These are phyloP conservation scores for Bipolaris oryzae DNA, from an alignment of 2,329 filamentous ascomycete genomes.

Conservation along the genomic window DNA sequence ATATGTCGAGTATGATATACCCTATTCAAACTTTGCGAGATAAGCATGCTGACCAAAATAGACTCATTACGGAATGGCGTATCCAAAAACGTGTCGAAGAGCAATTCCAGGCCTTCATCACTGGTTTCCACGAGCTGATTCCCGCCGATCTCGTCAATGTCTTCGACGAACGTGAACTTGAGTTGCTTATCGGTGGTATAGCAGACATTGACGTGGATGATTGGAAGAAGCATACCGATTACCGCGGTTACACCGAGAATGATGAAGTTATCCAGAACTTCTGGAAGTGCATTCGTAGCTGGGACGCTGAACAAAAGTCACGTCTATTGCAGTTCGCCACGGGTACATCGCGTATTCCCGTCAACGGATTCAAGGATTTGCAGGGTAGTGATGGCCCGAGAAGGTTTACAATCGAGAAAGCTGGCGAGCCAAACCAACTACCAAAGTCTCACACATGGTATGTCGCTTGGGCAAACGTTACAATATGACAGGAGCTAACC, in stretches of 20 bases:
- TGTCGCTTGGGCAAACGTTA: conserved; percentile 45
- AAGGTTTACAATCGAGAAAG: conserved; percentile 97
- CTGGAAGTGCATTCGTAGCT: conserved; percentile 95
- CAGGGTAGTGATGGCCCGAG: conserved; percentile 95
- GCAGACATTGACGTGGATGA: conserved; percentile 99
- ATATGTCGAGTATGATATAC: conserved; percentile 80
- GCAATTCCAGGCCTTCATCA: conserved; percentile 97
- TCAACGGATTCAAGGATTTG: conserved; percentile 99
- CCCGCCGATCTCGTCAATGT: conserved; percentile 96
- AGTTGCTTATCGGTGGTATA: conserved; percentile 96
- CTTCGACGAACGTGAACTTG: conserved; percentile 96
- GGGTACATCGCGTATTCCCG: conserved; percentile 94
- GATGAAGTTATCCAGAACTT: conserved; percentile 98
- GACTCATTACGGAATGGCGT: conserved; percentile 96
- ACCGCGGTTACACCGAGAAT: conserved; percentile 95
- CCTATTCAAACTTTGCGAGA: conserved; percentile 12
- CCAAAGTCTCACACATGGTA: conserved; percentile 99
- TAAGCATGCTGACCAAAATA: conserved; percentile 40
- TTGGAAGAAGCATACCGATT: conserved; percentile 99
- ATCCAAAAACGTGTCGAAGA: conserved; percentile 98
- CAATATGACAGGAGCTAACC: conserved; percentile 24
- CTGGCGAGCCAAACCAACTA: conserved; percentile 85
- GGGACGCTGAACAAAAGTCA: conserved; percentile 98
- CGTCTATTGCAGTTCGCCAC: conserved; percentile 95
- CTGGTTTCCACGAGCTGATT: conserved; percentile 96